phyloP scores from a whole-genome alignment of 257 asterid genomes.

The Forsythia suspensa region DNA sequence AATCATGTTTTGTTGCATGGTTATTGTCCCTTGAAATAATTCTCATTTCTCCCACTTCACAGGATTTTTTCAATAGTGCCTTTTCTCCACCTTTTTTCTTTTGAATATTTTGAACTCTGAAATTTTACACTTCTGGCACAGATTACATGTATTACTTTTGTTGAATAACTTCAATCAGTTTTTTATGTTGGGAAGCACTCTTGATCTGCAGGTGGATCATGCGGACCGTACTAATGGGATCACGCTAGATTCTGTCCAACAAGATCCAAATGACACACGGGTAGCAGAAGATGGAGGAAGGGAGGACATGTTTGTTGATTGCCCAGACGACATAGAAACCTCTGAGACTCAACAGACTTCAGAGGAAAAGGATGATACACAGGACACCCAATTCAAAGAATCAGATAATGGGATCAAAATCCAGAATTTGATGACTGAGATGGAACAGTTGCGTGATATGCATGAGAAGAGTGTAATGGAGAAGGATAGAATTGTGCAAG shows the following conservation, averaged over 20 bases:
- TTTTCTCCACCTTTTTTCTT: no score
- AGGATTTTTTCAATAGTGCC: background rate
- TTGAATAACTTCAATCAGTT: conserved; percentile 20
- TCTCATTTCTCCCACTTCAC: background rate
- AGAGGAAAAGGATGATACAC: conserved; percentile 48
- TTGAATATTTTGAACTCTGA: no score
- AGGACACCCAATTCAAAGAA: conserved; percentile 44
- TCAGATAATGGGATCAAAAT: conserved; percentile 45
- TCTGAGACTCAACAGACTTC: conserved; percentile 59
- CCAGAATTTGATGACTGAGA: conserved; percentile 53
- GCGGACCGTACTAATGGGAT: conserved; percentile 19
- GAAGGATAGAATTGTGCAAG: conserved; percentile 46
- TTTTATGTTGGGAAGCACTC: conserved; percentile 18
- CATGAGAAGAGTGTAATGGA: conserved; percentile 56
- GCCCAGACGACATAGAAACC: conserved; percentile 87
- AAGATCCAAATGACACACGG: conserved; percentile 38
- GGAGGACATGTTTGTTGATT: conserved; percentile 93
- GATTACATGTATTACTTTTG: background rate
- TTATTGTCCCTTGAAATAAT: background rate
- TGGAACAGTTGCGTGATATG: conserved; percentile 54
- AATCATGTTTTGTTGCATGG: background rate
- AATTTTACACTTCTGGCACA: no score
- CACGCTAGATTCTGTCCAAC: conserved; percentile 32
- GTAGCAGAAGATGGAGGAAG: conserved; percentile 61
- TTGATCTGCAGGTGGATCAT: conserved; percentile 40